phyloP scores from a whole-genome alignment of 2,329 filamentous ascomycete species.

The Xylariaceae sp. region DNA sequence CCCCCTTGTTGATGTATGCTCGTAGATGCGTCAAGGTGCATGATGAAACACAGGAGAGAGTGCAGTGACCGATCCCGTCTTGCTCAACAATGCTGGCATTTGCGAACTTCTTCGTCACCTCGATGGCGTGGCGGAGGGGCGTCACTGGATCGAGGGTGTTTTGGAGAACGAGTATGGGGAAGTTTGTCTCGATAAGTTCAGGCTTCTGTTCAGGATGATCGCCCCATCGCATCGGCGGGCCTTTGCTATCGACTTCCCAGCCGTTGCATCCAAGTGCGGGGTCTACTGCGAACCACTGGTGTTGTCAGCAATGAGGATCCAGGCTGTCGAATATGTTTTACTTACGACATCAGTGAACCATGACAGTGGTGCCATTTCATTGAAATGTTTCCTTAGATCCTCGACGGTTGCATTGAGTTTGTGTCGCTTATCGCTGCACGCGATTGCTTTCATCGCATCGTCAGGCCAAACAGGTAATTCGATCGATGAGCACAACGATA shows the following conservation, averaged over 20 bases:
- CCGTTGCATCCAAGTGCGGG: slow-evolving; percentile 32
- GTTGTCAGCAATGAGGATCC: not conserved
- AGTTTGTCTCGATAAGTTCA: slow-evolving; percentile 38
- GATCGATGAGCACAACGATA: slow-evolving; percentile 20
- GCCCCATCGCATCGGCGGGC: slow-evolving; percentile 31
- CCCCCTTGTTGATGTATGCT: slow-evolving; percentile 34
- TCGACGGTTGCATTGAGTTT: slow-evolving; percentile 30
- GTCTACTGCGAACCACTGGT: slow-evolving; percentile 28
- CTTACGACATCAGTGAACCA: slow-evolving; percentile 36
- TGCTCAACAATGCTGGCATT: slow-evolving; percentile 37
- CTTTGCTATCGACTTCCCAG: slow-evolving; percentile 32
- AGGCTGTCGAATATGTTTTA: not conserved
- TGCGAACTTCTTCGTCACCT: slow-evolving; percentile 36
- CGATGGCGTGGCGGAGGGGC: slow-evolving; percentile 44
- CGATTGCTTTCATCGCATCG: slow-evolving; percentile 28
- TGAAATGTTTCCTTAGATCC: slow-evolving; percentile 26
- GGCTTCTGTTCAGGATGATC: slow-evolving; percentile 28
- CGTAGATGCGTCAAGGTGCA: slow-evolving; percentile 34
- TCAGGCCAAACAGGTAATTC: slow-evolving; percentile 25
- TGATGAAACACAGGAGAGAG: slow-evolving; percentile 30
- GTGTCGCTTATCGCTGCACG: slow-evolving; percentile 34
- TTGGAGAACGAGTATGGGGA: slow-evolving; percentile 54
- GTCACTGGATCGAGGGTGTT: slow-evolving; percentile 59
- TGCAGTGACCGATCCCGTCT: slow-evolving; percentile 34
- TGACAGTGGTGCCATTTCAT: slow-evolving; percentile 29